A percentile compares a stretch with the other conserved stretches of the same genome.
Evolutionary conservation across 1,284 basidiomycete species (phyloP).

Genomic region (Austroboletus rostrupii): DNA sequence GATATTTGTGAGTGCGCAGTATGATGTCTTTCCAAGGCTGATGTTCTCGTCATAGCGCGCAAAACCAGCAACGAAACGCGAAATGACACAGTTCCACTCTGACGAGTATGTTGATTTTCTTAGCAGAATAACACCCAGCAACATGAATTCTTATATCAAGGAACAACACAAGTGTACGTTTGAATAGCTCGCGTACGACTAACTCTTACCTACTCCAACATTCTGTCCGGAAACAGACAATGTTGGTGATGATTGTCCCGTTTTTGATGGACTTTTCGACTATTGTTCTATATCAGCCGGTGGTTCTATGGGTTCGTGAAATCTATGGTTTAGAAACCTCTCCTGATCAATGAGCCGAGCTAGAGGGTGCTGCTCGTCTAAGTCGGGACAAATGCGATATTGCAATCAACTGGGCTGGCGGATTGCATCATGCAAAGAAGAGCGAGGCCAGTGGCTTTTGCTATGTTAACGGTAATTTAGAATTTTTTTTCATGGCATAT

Average conservation of each 20-base stretch:
- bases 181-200: background rate
- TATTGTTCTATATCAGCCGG: constrained; percentile 99
- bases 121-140: constrained; percentile 78
- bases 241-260: constrained; percentile 94
- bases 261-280: constrained; percentile 97
- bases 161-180: constrained; percentile 93
- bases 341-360: constrained; percentile 4
- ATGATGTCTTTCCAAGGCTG: background rate
- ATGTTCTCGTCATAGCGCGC: constrained; percentile 63
- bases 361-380: constrained; percentile 94
- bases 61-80: constrained; percentile 97
- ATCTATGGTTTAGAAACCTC: background rate
- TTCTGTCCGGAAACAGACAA: constrained; percentile 51
- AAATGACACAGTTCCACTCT: constrained; percentile 95
- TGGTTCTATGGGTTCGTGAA: constrained; percentile 87
- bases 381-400: constrained; percentile 98
- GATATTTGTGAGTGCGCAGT: constrained; percentile 74
- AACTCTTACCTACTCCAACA: background rate
- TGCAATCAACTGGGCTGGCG: constrained; percentile 98
- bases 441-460: constrained; percentile 98
- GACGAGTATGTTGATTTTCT: constrained; percentile 94
- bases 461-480: constrained; percentile 85
- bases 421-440: constrained; percentile 97
- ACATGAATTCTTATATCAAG: constrained; percentile 84
- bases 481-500: background rate